phyloP scores from a whole-genome alignment of 306 rosid species.

The Erythrophleum fordii region DNA sequence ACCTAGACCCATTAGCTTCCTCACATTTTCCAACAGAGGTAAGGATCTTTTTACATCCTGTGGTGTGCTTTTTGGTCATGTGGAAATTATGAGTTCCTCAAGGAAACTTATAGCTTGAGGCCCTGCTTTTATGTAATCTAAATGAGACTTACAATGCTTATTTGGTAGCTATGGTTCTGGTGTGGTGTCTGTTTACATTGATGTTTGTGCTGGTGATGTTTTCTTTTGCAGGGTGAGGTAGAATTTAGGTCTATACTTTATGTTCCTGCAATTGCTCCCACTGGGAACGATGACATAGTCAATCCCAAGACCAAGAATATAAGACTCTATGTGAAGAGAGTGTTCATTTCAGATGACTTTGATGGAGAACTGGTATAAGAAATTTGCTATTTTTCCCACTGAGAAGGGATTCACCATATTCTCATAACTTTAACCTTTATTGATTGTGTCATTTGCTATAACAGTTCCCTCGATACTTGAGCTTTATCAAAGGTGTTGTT shows the following conservation, averaged over 20 bases:
- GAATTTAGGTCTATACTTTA: conserved; percentile 93
- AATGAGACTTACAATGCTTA: conserved; percentile 10
- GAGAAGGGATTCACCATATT: conserved; percentile 16
- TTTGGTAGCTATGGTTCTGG: conserved; percentile 6
- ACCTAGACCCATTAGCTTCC: conserved; percentile 91
- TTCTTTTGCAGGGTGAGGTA: conserved; percentile 83
- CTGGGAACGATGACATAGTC: conserved; percentile 80
- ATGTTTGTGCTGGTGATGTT: conserved; percentile 36
- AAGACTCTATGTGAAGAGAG: conserved; percentile 91
- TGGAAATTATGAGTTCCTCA: background rate
- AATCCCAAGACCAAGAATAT: conserved; percentile 96
- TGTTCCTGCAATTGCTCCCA: conserved; percentile 83
- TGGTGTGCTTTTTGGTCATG: conserved; percentile 4
- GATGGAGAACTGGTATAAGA: conserved; percentile 94
- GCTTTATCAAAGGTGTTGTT: conserved; percentile 96
- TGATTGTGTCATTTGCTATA: conserved; percentile 37
- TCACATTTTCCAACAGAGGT: conserved; percentile 98
- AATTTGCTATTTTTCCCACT: background rate
- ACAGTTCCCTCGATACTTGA: conserved; percentile 94
- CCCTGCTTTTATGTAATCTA: background rate
- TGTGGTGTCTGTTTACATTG: conserved; percentile 23
- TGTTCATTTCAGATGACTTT: conserved; percentile 96
- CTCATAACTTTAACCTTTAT: conserved; percentile 10
- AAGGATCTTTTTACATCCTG: conserved; percentile 25
- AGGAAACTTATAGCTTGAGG: background rate